Evolutionary conservation across 2,329 filamentous ascomycete species (phyloP).

Genomic region (Fusarium keratoplasticum): DNA sequence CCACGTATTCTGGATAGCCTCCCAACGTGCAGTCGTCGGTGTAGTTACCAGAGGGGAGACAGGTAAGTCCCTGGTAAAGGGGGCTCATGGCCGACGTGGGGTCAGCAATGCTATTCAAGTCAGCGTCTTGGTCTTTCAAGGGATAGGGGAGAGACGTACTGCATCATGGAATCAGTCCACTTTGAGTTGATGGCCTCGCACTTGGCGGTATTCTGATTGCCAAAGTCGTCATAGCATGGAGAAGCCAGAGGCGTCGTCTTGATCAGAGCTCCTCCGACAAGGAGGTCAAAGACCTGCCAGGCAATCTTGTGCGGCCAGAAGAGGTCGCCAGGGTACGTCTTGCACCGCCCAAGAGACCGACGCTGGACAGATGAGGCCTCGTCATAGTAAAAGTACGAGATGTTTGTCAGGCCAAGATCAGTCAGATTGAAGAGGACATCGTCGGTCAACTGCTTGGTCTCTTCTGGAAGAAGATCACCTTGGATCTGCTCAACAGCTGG

Average conservation of each 20-base stretch:
- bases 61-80: background rate
- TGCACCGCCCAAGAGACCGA: background rate
- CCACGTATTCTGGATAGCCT: background rate
- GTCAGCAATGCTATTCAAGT: background rate
- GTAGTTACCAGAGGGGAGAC: background rate
- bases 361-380: background rate
- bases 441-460: background rate
- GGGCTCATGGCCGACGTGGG: background rate
- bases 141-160: background rate
- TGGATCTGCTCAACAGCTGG: background rate
- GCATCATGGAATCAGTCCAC: background rate
- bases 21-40: background rate
- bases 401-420: background rate
- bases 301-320: background rate
- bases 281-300: background rate
- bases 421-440: background rate
- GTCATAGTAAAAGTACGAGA: background rate
- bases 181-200: background rate
- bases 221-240: background rate
- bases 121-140: background rate
- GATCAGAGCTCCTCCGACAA: background rate
- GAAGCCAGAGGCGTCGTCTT: background rate
- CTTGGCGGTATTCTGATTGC: background rate
- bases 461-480: background rate
- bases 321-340: background rate